Base-by-base conservation (phyloP, 2,329 filamentous ascomycete species). In the Calcarisporium arbuscula region DNA sequence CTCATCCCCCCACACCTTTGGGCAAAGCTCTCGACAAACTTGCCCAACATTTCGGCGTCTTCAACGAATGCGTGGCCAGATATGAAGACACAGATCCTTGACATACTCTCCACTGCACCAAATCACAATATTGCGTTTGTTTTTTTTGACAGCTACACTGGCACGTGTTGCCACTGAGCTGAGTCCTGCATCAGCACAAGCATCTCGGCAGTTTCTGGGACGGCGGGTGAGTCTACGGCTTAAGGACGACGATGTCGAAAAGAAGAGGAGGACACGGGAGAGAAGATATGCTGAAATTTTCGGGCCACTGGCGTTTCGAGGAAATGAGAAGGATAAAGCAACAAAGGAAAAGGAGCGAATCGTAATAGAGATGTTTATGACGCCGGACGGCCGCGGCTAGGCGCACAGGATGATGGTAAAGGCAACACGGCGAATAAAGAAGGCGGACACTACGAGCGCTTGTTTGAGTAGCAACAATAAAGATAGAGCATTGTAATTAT, bases 71-170 rank as follows among this genome's bases (percentile, higher is more conserved):
- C 48, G 2, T 60, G 55, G 53, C 36, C 53, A 15, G 61, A 72
- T 23, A 60, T 66, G 45, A 76, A 73, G 51, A 60, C 58, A 0
- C 52, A 61, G 4, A 56, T 92, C 2, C 74, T 95, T 5, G 89
- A 95, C 45, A 72, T 82, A 3, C 70, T 95, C 3, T 74, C 82
- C 0, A 66, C 73, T 3, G 72, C 77, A 0, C 84, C 87, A 0
- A 81, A 82, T 32, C 83, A 94, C 60, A 92, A 87, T 52, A 89
- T 95, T 36, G 83, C 84, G 0, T 94, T 95, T 51, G 84, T 94
- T 3, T 88, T 95, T n/a, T 44, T 64, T 95, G 12, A 86, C 82
- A 0, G 80, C 85, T 8, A 89, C 88, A 60, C 68, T 95, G 1
- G 61, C 68, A 3, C 65, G 68, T 5, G 60, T 75, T 2, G 62